A percentile compares a stretch with the other conserved stretches of the same genome.
Conservation (phyloP, 768 basidiomycete genomes). For the Pleurotus platypus region DNA sequence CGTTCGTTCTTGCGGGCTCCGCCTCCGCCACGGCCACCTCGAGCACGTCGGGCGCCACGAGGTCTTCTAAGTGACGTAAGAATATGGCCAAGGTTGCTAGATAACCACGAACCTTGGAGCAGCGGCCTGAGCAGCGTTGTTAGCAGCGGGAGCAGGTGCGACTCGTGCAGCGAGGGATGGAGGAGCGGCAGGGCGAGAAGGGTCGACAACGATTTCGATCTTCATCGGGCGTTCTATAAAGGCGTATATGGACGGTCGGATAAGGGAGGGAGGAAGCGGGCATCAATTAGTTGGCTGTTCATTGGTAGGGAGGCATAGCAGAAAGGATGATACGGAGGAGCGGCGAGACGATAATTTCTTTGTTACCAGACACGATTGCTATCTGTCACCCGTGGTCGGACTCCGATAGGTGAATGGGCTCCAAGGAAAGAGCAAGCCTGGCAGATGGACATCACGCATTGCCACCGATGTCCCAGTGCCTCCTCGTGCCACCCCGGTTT, state of each 20-base stretch:
- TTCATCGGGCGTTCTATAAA: conserved; percentile 93
- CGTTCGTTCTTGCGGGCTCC: conserved; percentile 54
- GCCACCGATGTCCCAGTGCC: too few relatives aligned
- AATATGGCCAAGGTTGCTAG: not conserved
- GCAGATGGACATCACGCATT: not conserved
- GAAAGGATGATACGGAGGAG: conserved; percentile 37
- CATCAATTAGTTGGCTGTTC: conserved; percentile 45
- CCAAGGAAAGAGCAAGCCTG: not conserved
- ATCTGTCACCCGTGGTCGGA: conserved; percentile 28
- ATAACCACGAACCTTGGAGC: conserved; percentile 16
- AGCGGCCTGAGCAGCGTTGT: conserved; percentile 13
- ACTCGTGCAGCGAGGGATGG: conserved; percentile 80
- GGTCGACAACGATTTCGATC: conserved; percentile 95
- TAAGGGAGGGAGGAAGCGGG: conserved; percentile 32
- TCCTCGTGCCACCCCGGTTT: too few relatives aligned
- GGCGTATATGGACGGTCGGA: conserved; percentile 26
- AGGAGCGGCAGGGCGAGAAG: conserved; percentile 57
- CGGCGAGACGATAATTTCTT: conserved; percentile 23
- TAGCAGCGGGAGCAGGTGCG: conserved; percentile 38
- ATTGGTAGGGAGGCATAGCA: conserved; percentile 34
- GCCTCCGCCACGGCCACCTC: conserved; percentile 24
- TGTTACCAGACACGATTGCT: conserved; percentile 35
- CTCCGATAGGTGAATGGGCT: conserved; percentile 4
- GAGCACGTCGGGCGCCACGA: conserved; percentile 42
- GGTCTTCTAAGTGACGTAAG: conserved; percentile 35